Conservation (phyloP, 1,284 basidiomycete genomes). For the Amylostereum areolatum region DNA sequence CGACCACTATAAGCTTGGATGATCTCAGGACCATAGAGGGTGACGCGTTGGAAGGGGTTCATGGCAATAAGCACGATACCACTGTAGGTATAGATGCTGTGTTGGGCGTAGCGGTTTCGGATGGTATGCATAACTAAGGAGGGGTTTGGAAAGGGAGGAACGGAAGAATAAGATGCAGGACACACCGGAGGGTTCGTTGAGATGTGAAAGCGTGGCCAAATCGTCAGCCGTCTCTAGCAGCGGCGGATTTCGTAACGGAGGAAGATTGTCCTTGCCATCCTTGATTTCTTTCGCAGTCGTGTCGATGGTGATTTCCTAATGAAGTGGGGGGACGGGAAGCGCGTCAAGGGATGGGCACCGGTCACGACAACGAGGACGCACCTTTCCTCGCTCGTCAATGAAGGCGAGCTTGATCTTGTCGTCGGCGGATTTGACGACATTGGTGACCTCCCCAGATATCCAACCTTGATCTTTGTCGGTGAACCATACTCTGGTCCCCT, state of each 20-base stretch:
- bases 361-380: conserved; percentile 23
- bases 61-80: conserved; percentile 98
- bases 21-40: conserved; percentile 91
- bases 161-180: conserved; percentile 3
- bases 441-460: conserved; percentile 82
- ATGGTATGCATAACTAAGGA: conserved; percentile 89
- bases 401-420: conserved; percentile 76
- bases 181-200: conserved; percentile 95
- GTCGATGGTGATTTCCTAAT: conserved; percentile 69
- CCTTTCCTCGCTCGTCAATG: conserved; percentile 84
- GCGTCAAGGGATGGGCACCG: conserved; percentile 2
- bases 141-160: not conserved
- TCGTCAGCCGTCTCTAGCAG: conserved; percentile 96
- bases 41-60: conserved; percentile 95
- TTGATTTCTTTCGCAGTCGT: conserved; percentile 78
- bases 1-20: conserved; percentile 96
- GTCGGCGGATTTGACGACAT: conserved; percentile 52
- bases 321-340: not conserved
- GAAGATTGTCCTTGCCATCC: conserved; percentile 70
- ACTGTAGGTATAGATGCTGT: conserved; percentile 98
- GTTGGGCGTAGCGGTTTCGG: conserved; percentile 92
- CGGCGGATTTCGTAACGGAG: conserved; percentile 95
- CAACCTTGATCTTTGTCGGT: conserved; percentile 90
- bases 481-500: conserved; percentile 83
- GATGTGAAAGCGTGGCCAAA: conserved; percentile 93